Base-by-base conservation (phyloP, 768 basidiomycete species). In the Amanita inopinata region DNA sequence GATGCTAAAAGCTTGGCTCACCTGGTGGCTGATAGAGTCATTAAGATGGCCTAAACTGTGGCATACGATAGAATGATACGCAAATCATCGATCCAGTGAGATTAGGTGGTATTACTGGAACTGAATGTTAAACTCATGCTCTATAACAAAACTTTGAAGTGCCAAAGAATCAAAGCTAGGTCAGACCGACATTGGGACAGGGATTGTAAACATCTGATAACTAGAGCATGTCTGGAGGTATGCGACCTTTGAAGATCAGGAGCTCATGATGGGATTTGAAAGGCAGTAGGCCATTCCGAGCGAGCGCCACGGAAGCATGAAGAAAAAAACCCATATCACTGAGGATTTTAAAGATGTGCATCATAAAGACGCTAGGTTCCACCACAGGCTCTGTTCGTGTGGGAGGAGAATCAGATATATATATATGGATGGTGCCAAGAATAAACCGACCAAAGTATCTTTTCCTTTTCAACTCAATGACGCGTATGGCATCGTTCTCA, bases 231-330 rank as follows among this genome's bases (percentile, higher is more conserved):
- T 50, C 48, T 19, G 44, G 36, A 10, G 49, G 43, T 3, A 39
- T 25, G 44, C 53, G 53, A 38, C 77, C 66, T 49, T 70, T 71
- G 64, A 86, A 83, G 18, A 86, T 65, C 62, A 83, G 74, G 11
- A 83, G 51, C 55, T 85, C 83, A 51, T 67, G 73, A 45, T 69
- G 66, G 10, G 60, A 51, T 19, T 66, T 65, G 36, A 69, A 55
- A 10, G 69, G 63, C 38, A 73, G 49, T 36, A 69, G 55, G 31
- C 69, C 66, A 51, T 64, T 64, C 44, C 66, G 58, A 30, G 59
- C 76, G 52, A 88, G 68, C 0, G 77, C 73, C n/a, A 88, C 58
- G 15, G 78, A 73, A 1, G 81, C 79, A 49, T 80, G 75, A 10
- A 88, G 70, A 36, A 70, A 67, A 56, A 73, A 87, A 8, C 78